Evolutionary conservation across 2,329 filamentous ascomycete genomes (phyloP).

Genomic region (Phaeoacremonium minimum): DNA sequence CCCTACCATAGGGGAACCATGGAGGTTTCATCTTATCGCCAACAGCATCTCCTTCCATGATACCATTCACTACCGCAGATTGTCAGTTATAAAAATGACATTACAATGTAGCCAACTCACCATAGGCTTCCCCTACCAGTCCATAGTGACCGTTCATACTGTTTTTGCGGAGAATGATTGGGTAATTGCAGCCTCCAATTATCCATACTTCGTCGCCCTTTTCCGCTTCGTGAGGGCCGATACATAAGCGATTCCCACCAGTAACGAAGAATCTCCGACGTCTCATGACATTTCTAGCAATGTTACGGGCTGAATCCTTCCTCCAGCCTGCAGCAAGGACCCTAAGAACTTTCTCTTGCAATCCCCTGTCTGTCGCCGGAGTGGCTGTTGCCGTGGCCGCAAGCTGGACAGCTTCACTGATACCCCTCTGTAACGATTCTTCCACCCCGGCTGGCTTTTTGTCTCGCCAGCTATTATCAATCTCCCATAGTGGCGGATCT

Average conservation of each 20-base stretch:
- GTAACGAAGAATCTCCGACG: background rate
- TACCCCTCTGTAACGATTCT: background rate
- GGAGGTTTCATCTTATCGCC: background rate
- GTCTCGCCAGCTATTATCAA: background rate
- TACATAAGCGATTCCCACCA: background rate
- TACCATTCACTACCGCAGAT: background rate
- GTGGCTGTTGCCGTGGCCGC: background rate
- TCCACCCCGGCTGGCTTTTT: background rate
- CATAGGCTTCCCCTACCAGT: background rate
- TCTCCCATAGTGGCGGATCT: background rate
- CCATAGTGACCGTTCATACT: background rate
- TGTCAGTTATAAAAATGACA: background rate
- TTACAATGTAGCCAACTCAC: background rate
- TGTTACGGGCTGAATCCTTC: background rate
- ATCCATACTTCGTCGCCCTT: background rate
- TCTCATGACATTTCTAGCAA: background rate
- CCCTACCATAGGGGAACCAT: background rate
- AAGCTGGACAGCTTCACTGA: background rate
- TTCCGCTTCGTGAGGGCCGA: background rate
- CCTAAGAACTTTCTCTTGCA: background rate
- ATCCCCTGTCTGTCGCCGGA: background rate
- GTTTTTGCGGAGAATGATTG: background rate
- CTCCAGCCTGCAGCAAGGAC: background rate
- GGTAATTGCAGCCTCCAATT: background rate
- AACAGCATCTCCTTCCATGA: background rate